Conservation (phyloP, 805 yeast species). For the Lipomyces sp. region DNA sequence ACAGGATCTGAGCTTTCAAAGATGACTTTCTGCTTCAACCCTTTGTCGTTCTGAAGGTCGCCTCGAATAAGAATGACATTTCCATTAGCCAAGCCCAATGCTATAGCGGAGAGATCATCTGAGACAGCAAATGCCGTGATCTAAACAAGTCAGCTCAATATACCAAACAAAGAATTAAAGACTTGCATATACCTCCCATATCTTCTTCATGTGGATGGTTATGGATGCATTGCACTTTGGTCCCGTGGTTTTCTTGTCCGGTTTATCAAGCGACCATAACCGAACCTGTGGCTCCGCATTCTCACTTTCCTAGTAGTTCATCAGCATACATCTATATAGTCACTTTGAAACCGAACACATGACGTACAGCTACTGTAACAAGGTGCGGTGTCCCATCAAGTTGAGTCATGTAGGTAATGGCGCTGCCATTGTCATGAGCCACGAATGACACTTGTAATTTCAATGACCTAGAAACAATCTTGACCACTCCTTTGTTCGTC, state of each 20-base stretch:
- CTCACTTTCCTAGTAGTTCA: conserved; percentile 51
- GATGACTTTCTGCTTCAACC: conserved; percentile 81
- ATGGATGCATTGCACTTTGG: conserved; percentile 65
- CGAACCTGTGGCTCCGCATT: conserved; percentile 70
- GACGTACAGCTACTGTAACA: conserved; percentile 60
- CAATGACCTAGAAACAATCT: conserved; percentile 59
- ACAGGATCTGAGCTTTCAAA: conserved; percentile 79
- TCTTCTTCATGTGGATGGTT: conserved; percentile 71
- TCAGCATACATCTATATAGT: background rate
- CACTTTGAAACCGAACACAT: background rate
- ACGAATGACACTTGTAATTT: conserved; percentile 55
- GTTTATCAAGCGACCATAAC: conserved; percentile 71
- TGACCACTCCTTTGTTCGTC: conserved; percentile 57
- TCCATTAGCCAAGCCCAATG: conserved; percentile 85
- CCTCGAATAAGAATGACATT: conserved; percentile 81
- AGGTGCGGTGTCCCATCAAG: conserved; percentile 58
- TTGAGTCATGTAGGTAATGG: conserved; percentile 61
- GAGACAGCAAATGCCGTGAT: conserved; percentile 63
- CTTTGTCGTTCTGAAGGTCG: conserved; percentile 84
- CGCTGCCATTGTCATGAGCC: conserved; percentile 70
- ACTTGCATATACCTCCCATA: conserved; percentile 64
- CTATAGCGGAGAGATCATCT: conserved; percentile 63
- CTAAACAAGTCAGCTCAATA: conserved; percentile 30
- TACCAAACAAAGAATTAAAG: background rate
- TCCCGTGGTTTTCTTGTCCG: conserved; percentile 38